These are phyloP conservation scores for Glaciozyma antarctica DNA, from an alignment of 768 basidiomycete species.

Conservation along the genomic window DNA sequence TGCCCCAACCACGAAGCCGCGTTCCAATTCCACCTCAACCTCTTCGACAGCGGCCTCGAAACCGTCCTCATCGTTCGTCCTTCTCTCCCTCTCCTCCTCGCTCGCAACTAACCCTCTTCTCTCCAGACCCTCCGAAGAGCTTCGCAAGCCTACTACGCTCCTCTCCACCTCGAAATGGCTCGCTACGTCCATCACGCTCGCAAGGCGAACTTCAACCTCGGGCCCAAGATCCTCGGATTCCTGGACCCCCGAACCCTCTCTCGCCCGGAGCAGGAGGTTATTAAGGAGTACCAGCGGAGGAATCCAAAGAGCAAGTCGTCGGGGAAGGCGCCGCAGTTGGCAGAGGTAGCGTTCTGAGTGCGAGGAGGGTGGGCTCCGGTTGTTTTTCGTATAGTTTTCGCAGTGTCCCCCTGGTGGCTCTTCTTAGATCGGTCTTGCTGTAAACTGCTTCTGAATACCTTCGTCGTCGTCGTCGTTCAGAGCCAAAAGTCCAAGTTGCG, in stretches of 20 bases:
- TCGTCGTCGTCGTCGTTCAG: no score
- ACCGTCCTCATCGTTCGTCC: constrained; percentile 69
- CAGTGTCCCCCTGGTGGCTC: no score
- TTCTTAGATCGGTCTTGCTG: no score
- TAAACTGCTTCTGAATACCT: no score
- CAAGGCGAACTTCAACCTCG: constrained; percentile 45
- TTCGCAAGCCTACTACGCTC: constrained; percentile 86
- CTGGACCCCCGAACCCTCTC: constrained; percentile 14
- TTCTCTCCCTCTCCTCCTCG: neutral
- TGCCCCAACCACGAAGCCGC: constrained; percentile 64
- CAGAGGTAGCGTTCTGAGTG: neutral
- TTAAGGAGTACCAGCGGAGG: constrained; percentile 9
- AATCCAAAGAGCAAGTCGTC: neutral
- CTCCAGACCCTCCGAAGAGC: constrained; percentile 84
- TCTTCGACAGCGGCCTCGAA: constrained; percentile 86
- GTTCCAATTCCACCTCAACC: constrained; percentile 68
- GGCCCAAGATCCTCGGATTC: constrained; percentile 55
- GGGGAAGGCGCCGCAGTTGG: neutral
- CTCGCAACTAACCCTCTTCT: no score
- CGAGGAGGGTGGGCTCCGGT: neutral
- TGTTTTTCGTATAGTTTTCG: neutral
- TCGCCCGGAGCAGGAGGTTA: constrained; percentile 12
- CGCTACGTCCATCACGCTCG: constrained; percentile 66
- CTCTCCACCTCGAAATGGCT: constrained; percentile 83
- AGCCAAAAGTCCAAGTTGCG: no score